Conservation (phyloP, 148 eudicot species). For the Camellia sinensis region DNA sequence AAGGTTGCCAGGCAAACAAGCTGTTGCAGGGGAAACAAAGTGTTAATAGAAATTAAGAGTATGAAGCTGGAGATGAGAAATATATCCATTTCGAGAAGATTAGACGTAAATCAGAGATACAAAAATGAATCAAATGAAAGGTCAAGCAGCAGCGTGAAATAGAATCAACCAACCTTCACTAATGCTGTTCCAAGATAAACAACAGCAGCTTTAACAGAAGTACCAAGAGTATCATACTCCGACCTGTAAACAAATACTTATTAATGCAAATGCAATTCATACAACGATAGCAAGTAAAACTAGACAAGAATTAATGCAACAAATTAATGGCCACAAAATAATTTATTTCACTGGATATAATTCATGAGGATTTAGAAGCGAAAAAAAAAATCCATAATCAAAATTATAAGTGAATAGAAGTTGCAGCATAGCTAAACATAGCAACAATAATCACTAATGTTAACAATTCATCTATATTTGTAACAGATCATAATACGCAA, state of each 20-base stretch:
- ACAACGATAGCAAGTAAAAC: not conserved
- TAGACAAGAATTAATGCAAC: not conserved
- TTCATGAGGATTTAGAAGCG: not conserved
- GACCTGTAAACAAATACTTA: slow-evolving; percentile 52
- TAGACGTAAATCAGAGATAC: not conserved
- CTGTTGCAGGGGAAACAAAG: slow-evolving; percentile 36
- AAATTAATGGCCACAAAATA: not conserved
- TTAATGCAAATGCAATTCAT: slow-evolving; percentile 9
- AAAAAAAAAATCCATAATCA: not conserved
- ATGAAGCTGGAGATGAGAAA: slow-evolving; percentile 6
- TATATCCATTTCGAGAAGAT: not conserved
- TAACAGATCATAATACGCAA: not conserved
- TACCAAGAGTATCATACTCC: slow-evolving; percentile 95
- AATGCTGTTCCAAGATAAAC: slow-evolving; percentile 86
- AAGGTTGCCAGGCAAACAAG: slow-evolving; percentile 95
- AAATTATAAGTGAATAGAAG: not conserved
- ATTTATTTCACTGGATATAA: not conserved
- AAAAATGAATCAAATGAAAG: not conserved
- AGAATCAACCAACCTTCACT: slow-evolving; percentile 61
- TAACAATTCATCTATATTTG: not conserved
- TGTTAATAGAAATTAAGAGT: not conserved
- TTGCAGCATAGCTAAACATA: not conserved
- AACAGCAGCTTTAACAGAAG: slow-evolving; percentile 79
- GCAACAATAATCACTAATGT: not conserved
- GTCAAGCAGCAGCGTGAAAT: not conserved